These are phyloP conservation scores for Leccinellum albellum DNA, from an alignment of 768 basidiomycete genomes.

Conservation along the genomic window DNA sequence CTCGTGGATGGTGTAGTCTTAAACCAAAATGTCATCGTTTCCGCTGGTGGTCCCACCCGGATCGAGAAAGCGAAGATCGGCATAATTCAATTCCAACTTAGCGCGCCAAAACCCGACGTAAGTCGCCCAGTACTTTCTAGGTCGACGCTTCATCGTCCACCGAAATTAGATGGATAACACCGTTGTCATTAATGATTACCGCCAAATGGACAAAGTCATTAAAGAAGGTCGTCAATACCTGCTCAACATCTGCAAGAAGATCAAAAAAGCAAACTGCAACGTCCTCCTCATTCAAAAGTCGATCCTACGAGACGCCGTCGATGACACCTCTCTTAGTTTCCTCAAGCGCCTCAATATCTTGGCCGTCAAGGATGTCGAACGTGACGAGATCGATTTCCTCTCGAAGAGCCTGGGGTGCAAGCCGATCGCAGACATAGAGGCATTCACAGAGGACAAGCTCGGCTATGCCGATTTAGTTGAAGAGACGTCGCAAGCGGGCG, in stretches of 20 bases:
- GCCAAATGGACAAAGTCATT: slow-evolving; percentile 99
- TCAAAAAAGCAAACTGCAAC: slow-evolving; percentile 99
- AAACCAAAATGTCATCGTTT: slow-evolving; percentile 88
- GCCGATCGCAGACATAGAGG: slow-evolving; percentile 95
- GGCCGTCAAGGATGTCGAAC: slow-evolving; percentile 95
- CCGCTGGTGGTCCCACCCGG: slow-evolving; percentile 89
- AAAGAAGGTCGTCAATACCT: slow-evolving; percentile 98
- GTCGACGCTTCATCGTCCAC: not conserved
- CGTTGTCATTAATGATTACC: slow-evolving; percentile 97
- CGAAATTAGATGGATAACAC: slow-evolving; percentile 93
- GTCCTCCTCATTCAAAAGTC: slow-evolving; percentile 99
- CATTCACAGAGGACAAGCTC: slow-evolving; percentile 96
- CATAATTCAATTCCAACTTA: slow-evolving; percentile 96
- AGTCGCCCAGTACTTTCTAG: slow-evolving; percentile 23
- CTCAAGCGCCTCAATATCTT: slow-evolving; percentile 95
- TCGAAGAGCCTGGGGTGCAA: slow-evolving; percentile 93
- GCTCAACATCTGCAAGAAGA: slow-evolving; percentile 97
- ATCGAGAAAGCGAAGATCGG: slow-evolving; percentile 99
- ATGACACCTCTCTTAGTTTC: slow-evolving; percentile 95
- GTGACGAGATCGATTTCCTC: slow-evolving; percentile 97
- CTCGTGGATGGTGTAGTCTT: slow-evolving; percentile 96
- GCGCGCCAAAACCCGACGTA: slow-evolving; percentile 96
- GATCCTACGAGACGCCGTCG: slow-evolving; percentile 98
- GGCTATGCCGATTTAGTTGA: slow-evolving; percentile 96
- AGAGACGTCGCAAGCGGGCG: slow-evolving; percentile 75